Evolutionary conservation across 2,329 filamentous ascomycete species (phyloP), one percentile per base, ranked within the genome.

Genomic region (Fonsecaea pedrosoi): DNA sequence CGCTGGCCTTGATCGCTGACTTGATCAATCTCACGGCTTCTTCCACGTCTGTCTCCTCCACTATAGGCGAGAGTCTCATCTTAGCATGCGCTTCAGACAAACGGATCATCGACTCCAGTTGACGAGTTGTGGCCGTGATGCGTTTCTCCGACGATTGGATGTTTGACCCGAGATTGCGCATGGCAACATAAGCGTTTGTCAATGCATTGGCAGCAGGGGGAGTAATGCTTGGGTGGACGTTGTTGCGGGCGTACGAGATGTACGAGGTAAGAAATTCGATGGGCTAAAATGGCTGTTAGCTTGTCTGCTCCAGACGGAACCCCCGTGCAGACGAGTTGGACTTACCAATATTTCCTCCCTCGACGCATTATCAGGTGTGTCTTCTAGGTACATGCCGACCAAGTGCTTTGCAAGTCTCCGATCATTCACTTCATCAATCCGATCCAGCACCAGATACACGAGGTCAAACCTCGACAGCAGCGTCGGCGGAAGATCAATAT

Each of bases 51-150:
- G 86, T 86, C 34, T 86, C 87, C 0, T 91, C 93, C 50, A 99
- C 95, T 13, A 84, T 86, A 2, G 83, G 78, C 0, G 90, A 87
- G 4, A 99, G 86, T 3, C 95, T 91, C 96, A 99, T 99, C 80
- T 97, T 97, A 58, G 95, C 96, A 79, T 99, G 96, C 0, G 94
- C 95, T 82, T 99, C 95, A 1, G 94, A 83, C 2, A 99, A 90
- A 69, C 95, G 94, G 76, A 99, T 98, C 96, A 99, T 99, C 54
- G 91, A 95, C 81, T 99, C 96, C 5, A 99, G 85, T 80, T 99
- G 95, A 76, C 95, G 88, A 0, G 96, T 99, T 2, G 95, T 99
- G 48, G 95, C 95, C 0, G 95, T 99, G 81, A 99, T 99, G 72
- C 95, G 92, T 79, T 96, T 94, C 79, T 99, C 96, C 2, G 92